Evolutionary conservation across 805 yeast genomes (phyloP).

Genomic region (Saccharomyces paradoxus): DNA sequence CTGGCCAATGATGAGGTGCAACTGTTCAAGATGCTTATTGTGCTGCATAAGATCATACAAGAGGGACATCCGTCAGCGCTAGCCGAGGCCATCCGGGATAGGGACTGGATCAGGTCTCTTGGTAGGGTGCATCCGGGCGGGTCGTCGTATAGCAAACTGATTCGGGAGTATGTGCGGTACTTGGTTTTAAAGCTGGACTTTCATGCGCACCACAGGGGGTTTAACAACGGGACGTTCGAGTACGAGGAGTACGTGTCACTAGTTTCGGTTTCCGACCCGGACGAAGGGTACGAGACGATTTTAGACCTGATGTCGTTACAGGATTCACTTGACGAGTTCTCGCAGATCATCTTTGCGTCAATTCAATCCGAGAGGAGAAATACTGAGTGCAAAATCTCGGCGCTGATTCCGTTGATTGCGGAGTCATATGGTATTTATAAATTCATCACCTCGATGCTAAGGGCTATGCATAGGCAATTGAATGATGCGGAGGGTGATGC

Average conservation of each 20-base stretch:
- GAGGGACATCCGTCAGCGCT: slow-evolving; percentile 91
- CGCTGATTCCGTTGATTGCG: slow-evolving; percentile 81
- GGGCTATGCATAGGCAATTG: slow-evolving; percentile 73
- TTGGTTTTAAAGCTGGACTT: slow-evolving; percentile 68
- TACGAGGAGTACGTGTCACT: slow-evolving; percentile 90
- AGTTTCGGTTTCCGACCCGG: slow-evolving; percentile 82
- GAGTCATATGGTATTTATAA: slow-evolving; percentile 91
- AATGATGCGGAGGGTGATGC: slow-evolving; percentile 45
- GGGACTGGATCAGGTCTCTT: slow-evolving; percentile 69
- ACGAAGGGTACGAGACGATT: slow-evolving; percentile 88
- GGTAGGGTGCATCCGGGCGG: slow-evolving; percentile 44
- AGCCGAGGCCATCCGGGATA: slow-evolving; percentile 69
- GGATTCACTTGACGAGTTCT: slow-evolving; percentile 73
- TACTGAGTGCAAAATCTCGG: slow-evolving; percentile 71
- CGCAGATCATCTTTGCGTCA: slow-evolving; percentile 65
- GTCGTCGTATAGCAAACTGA: slow-evolving; percentile 59
- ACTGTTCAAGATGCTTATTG: slow-evolving; percentile 74
- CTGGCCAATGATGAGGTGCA: slow-evolving; percentile 72
- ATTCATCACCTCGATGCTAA: slow-evolving; percentile 79
- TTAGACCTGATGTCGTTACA: slow-evolving; percentile 79
- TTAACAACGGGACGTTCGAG: slow-evolving; percentile 84
- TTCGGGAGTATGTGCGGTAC: slow-evolving; percentile 66
- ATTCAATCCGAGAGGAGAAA: slow-evolving; percentile 45
- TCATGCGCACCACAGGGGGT: slow-evolving; percentile 78
- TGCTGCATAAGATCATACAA: slow-evolving; percentile 87